Base-by-base conservation (phyloP, 1,139 yeast genomes). In the Kodamaea anthophila region DNA sequence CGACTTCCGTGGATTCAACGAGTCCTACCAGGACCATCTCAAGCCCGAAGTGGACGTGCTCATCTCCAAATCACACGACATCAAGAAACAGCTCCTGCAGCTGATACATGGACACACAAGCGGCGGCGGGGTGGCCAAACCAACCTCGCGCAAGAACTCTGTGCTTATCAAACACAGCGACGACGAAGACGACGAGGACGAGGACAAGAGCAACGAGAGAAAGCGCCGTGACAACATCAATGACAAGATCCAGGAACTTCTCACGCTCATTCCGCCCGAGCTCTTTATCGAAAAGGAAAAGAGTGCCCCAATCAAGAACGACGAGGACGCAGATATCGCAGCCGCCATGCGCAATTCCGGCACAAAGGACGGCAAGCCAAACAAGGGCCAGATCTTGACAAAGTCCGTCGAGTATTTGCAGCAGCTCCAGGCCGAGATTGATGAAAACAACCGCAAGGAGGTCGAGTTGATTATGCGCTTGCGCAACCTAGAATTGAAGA, bases 211-310 rank as follows among this genome's bases (percentile, higher is more conserved):
- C 29, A 71, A 56, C 43, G 81, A 53, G 56, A 60, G 93, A 10
- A 77, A 85, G 41, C 71, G 95, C 37, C 66, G 94, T 36, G 97
- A 87, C 52, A 85, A 83, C 46, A 84, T 88, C 53, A 87, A 87
- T 49, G 96, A 86, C 30, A 78, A 80, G 47, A 88, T 88, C 34
- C 93, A 83, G 45, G 95, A 87, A 44, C 64, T 88, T 25, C 69
- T 86, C 29, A 63, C 71, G 1, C 54, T 83, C 31, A 73, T 88
- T 3, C 96, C 96, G 0, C 58, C 60, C 9, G 73, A 71, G 23
- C 74, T 79, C 43, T 66, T 81, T 43, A 55, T 48, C 35, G 62
- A 56, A 7, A 33, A 33, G 26, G 37, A 34, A 11, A 36, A 36
- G 24, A 24, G 14, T 13, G 37, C 37, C 9, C 37, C 36, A 5